Conservation (phyloP, 2,329 filamentous ascomycete species). For the Fusarium illudens region DNA sequence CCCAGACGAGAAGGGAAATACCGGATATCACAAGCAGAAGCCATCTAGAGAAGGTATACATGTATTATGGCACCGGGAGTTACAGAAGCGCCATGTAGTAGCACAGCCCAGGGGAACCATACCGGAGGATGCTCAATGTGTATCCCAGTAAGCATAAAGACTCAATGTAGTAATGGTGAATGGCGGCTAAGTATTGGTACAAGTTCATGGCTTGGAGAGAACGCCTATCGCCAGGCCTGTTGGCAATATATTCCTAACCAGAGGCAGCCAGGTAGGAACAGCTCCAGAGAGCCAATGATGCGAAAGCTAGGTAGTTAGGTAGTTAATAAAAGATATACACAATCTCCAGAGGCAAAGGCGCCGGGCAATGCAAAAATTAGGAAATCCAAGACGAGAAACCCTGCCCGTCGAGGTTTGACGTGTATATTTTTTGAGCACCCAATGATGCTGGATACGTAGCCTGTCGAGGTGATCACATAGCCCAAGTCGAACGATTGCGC, state of each 20-base stretch:
- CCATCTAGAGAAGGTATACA: too few species aligned
- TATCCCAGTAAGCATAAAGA: neutral
- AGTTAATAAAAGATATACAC: too few species aligned
- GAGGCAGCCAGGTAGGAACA: neutral
- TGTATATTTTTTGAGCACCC: neutral
- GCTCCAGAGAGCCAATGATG: neutral
- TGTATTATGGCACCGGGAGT: too few species aligned
- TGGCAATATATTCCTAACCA: neutral
- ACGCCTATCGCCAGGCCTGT: neutral
- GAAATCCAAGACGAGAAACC: neutral
- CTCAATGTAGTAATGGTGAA: neutral
- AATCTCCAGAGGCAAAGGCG: neutral
- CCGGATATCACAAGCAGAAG: neutral
- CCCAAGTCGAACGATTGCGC: slow-evolving; percentile 3
- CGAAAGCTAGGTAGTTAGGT: neutral
- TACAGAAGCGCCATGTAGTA: neutral
- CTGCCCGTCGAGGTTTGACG: neutral
- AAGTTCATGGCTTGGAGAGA: neutral
- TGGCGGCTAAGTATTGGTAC: too few species aligned
- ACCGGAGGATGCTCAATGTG: neutral
- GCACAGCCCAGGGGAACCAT: neutral
- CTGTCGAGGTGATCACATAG: neutral
- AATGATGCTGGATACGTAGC: neutral
- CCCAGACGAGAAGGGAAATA: neutral
- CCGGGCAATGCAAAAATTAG: neutral